Evolutionary conservation across 2,329 filamentous ascomycete species (phyloP).

Genomic region (Phialophora chinensis): DNA sequence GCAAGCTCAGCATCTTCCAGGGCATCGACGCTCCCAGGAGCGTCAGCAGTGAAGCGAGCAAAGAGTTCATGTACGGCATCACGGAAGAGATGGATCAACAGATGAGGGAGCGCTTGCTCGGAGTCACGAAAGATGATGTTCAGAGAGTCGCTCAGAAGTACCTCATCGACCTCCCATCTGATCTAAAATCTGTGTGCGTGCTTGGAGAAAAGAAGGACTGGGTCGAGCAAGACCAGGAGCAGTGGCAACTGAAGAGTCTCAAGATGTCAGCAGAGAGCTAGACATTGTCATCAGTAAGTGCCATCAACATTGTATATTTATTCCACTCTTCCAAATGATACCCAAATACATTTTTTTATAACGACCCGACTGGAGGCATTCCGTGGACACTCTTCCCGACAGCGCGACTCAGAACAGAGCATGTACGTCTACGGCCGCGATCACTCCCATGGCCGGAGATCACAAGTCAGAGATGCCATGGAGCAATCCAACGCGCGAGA

Average conservation of each 20-base stretch:
- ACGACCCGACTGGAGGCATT: constrained; percentile 19
- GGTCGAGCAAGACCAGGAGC: constrained; percentile 40
- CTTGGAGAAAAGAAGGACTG: constrained; percentile 82
- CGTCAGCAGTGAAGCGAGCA: constrained; percentile 87
- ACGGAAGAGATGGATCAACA: constrained; percentile 87
- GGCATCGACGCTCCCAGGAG: constrained; percentile 84
- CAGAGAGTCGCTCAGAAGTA: constrained; percentile 81
- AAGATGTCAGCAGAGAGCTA: constrained; percentile 33
- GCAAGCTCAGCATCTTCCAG: constrained; percentile 95
- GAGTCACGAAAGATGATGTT: constrained; percentile 82
- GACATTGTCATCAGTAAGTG: constrained; percentile 19
- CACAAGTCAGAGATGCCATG: constrained; percentile 51
- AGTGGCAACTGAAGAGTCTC: constrained; percentile 34
- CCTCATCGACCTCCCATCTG: constrained; percentile 70
- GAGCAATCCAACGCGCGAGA: constrained; percentile 56
- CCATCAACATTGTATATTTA: constrained; percentile 28
- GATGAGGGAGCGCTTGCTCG: constrained; percentile 81
- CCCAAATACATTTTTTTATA: constrained; percentile 18
- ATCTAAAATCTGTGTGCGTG: constrained; percentile 69
- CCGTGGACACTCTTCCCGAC: constrained; percentile 28
- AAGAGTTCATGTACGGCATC: constrained; percentile 81
- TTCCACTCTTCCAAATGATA: constrained; percentile 37
- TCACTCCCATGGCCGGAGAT: constrained; percentile 57
- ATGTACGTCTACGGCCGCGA: constrained; percentile 55
- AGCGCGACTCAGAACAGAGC: constrained; percentile 61